Base-by-base conservation (phyloP, 208 protist genomes). In the Crithidia brevicula region DNA sequence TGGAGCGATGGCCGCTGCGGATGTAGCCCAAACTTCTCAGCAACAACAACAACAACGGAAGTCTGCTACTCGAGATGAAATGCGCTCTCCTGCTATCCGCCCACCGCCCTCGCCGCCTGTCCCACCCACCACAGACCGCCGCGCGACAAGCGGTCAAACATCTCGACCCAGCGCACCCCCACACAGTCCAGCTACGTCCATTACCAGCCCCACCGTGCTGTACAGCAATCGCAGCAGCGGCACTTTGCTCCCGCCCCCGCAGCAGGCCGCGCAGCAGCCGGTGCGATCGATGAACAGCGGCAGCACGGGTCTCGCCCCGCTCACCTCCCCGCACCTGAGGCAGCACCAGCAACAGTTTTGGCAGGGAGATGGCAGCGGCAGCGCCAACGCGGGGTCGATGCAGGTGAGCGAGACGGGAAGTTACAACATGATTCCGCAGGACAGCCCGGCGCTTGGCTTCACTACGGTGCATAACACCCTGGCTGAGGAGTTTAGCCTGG, bases 401-500 rank as follows among this genome's bases (percentile, higher is more conserved):
- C 28, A 9, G 30, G 27, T n/a, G 23, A 52, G 43, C 10, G 58
- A 64, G 7, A n/a, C 30, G 22, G 42, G 38, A 7, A 64, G 58
- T 11, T 64, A 15, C 30, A 42, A 40, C 43, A 47, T 66, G n/a
- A 23, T 63, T 9, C 74, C 72, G 11, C 49, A 54, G 42, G 64
- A 67, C 8, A 82, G 69, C 51, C 86, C 82, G 25, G 81, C 77
- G 33, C 64, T 89, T 23, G 78, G 79, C 25, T 92, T 89, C 54
- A 88, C 77, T 3, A 71, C 70, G 28, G 82, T 90, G 49, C 52
- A 80, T 30, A 85, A 81, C 72, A 79, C 79, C 1, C 59, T 89
- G 7, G 74, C 81, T 4, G 83, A 85, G 67, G 78, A 87, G 46
- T 87, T 90, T 60, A 92, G 81, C 60, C 59, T 94, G 18, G 81